These are phyloP conservation scores for Escovopsis sp. DNA, from an alignment of 2,329 filamentous ascomycete genomes.

Conservation along the genomic window DNA sequence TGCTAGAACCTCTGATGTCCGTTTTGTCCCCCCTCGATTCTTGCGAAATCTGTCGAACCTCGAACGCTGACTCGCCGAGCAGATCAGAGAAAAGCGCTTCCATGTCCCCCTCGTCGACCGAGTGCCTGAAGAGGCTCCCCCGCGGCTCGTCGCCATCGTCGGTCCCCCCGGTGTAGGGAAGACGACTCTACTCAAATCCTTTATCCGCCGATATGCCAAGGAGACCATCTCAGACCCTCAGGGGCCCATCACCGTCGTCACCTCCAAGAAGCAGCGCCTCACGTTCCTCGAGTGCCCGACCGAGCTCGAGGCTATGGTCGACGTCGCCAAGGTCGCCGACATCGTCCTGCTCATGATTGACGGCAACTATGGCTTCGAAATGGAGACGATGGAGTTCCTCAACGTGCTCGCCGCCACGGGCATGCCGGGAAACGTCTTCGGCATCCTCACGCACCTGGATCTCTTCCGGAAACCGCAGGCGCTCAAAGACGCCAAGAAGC, in stretches of 20 bases:
- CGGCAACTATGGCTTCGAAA: conserved; percentile 96
- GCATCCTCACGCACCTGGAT: conserved; percentile 89
- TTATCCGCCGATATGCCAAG: conserved; percentile 89
- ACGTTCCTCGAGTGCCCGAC: conserved; percentile 98
- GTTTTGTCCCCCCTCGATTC: conserved; percentile 7
- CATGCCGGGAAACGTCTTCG: conserved; percentile 98
- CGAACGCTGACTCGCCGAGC: conserved; percentile 9
- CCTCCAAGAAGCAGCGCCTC: conserved; percentile 83
- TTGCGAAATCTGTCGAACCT: too few species aligned
- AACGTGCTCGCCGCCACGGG: conserved; percentile 86
- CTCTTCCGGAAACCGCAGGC: conserved; percentile 88
- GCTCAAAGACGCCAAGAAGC: conserved; percentile 86
- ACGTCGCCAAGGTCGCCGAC: conserved; percentile 91
- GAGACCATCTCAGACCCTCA: conserved; percentile 81
- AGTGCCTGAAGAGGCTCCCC: conserved; percentile 86
- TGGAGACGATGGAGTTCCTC: conserved; percentile 99
- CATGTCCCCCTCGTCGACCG: conserved; percentile 96
- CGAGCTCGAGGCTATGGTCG: conserved; percentile 89
- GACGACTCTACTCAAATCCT: conserved; percentile 85
- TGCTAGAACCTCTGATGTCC: conserved; percentile 55
- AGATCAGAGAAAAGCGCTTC: conserved; percentile 89
- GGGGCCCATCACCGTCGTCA: conserved; percentile 89
- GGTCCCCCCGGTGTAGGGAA: conserved; percentile 92
- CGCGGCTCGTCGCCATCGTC: conserved; percentile 83
- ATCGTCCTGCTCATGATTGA: conserved; percentile 97